Evolutionary conservation across 306 rosid species (phyloP), one percentile per base, ranked within the genome.

Genomic region (Hippophae tibetana): DNA sequence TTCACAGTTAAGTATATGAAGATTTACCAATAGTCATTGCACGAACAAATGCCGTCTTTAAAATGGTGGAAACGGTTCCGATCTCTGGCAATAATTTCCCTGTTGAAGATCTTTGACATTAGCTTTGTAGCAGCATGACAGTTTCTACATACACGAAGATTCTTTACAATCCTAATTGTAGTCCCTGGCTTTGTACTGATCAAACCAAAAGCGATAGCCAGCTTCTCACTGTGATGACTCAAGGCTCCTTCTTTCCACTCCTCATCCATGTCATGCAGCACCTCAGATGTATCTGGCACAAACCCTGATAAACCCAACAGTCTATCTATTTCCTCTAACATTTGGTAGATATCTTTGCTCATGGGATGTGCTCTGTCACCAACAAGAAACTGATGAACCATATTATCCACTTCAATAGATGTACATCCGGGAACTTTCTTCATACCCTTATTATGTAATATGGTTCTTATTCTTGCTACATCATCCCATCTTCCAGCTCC

Each of bases 341-440:
- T 82, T 56, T 56, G 52, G 46, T 81, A 76, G 55, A 90, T 79
- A 13, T 63, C 70, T 68, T 79, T 58, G 51, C 82, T 65, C 62
- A 72, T 67, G 10, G 84, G 82, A 54, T 90, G 97, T 46, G 60
- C 75, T 62, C 79, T 84, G 65, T 82, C 95, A 43, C 97, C 90
- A 26, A 82, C 90, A 50, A 86, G 90, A 66, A 87, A 90, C 78
- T 87, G 94, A 63, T 90, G 89, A 71, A 90, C 95, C 26, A 75
- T 67, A 57, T 85, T 82, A 53, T 87, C 84, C 51, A 90, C 75
- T 75, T 77, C 85, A 61, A 87, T 82, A 18, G 90, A 84, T 56
- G 97, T 87, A 63, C 90, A 87, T 2, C 95, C 90, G 0, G 95
- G 97, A 79, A 80, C 81, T 82, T 90, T 86, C 81, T 84, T 90